Base-by-base conservation (phyloP, 108 stramenopile species). In the Nitzschia sp. region DNA sequence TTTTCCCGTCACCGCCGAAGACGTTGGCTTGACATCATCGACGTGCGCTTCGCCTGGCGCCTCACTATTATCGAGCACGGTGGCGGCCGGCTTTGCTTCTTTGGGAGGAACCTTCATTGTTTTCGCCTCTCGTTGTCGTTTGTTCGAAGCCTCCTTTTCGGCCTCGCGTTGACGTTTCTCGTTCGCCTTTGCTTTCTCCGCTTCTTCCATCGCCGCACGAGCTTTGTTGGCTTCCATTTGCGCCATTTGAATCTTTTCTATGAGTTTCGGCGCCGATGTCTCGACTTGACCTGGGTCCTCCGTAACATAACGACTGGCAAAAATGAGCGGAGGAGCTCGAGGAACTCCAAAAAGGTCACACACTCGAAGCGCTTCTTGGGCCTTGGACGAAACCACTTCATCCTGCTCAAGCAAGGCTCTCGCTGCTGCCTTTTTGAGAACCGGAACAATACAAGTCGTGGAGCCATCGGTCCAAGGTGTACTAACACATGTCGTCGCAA, bases 401-500 rank as follows among this genome's bases (percentile, higher is more conserved):
- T 83, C 72, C 2, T 18, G 13, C 34, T 72, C 67, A 8, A 28
- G n/a, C 35, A 26, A 33, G 6, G 54, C 42, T 27, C 25, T 34
- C 1, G 29, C 28, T 26, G 67, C 73, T 46, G 71, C 61, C 2
- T 49, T 3, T 3, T 30, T 24, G 30, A 84, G 26, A 28, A 27
- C 8, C 31, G 53, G 56, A 15, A 61, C 36, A 9, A 81, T 24
- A 13, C 54, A 54, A 26, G 53, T 77, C 21, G 58, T 33, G 1
- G 76, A 51, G 13, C 83, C 83, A 66, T 84, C 80, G 49, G 73
- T 64, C 76, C 76, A 84, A 11, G 83, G 83, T 3, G 69, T 68
- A 13, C 66, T 47, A 13, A 73, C 47, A 46, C 75, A 72, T 13
- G 33, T 61, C 11, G 17, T 35, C 23, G 57, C 75, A 17, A 83